Percentiles rank a stretch among this genome's conserved stretches.
These are phyloP conservation scores for Erysimum cheiri DNA, from an alignment of 441 rosid genomes.

Conservation along the genomic window DNA sequence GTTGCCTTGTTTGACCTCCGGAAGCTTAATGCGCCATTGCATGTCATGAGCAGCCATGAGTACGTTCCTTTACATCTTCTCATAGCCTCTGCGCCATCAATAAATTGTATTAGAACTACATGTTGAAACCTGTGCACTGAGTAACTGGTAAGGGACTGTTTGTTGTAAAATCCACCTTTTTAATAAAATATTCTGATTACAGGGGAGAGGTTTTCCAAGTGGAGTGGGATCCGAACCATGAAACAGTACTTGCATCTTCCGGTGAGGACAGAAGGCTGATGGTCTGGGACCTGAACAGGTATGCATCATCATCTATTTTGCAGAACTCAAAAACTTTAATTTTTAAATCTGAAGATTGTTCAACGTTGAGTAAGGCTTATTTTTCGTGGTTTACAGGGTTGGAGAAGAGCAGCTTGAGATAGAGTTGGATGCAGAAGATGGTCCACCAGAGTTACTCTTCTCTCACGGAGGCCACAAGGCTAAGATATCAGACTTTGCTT, in stretches of 20 bases:
- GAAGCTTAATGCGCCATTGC: constrained; percentile 66
- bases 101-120: not conserved
- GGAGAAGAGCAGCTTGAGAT: constrained; percentile 88
- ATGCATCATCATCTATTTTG: constrained; percentile 36
- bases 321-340: not conserved
- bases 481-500: constrained; percentile 82
- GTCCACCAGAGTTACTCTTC: constrained; percentile 91
- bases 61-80: constrained; percentile 39
- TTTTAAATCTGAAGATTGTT: not conserved
- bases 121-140: constrained; percentile 1
- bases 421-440: constrained; percentile 86
- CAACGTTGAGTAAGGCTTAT: not conserved
- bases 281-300: constrained; percentile 96
- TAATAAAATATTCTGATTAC: constrained; percentile 25
- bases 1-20: constrained; percentile 80
- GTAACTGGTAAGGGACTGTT: not conserved
- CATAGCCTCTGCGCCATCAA: not conserved
- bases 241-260: constrained; percentile 85
- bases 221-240: constrained; percentile 96
- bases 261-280: constrained; percentile 88
- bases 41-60: constrained; percentile 73
- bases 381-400: constrained; percentile 52
- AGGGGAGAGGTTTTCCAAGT: constrained; percentile 95
- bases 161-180: not conserved
- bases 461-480: constrained; percentile 92